Evolutionary conservation across 257 asterid species (phyloP), one percentile per base, ranked within the genome.

Genomic region (Rauvolfia tetraphylla): DNA sequence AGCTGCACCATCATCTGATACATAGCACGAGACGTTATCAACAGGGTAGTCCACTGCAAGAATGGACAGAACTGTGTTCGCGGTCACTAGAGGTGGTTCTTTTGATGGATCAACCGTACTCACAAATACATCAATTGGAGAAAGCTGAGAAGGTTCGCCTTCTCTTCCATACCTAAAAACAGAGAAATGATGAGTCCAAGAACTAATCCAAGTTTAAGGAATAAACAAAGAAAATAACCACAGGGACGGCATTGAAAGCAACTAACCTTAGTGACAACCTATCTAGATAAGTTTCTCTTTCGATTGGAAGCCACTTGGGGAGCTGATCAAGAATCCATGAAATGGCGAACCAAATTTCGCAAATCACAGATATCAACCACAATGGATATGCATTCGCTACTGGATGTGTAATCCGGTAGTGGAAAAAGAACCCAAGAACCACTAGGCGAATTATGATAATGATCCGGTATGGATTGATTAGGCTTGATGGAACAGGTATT

Each of bases 281-380:
- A 39, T 81, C 87, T 13, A 84, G 83, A 76, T 84, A 81, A 38
- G 87, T 84, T 20, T 75, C 83, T 70, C 87, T 68, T 12, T 72
- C 82, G 62, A 80, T 27, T 29, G 87, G 87, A 73, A 75, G 76
- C 87, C 87, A 84, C 56, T 84, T 84, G 23, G 85, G 87, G 70
- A 84, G 81, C 58, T 84, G 85, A 75, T 84, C 87, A 62, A 84
- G 84, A 34, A 84, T 81, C 87, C 85, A 84, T 39, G 87, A 84
- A 27, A 84, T 13, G 59, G 87, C 75, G 29, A 84, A 84, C 87
- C 87, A 84, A 73, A 81, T 78, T 73, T 84, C 87, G 81, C 87
- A 84, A 27, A 81, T 75, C 31, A 84, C 77, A 49, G 85, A 80
- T 29, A 81, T 77, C 3, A 84, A 57, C 87, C 87, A 84, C 75